These are phyloP conservation scores for Erysimum cheiri DNA, from an alignment of 441 rosid species.

Conservation along the genomic window DNA sequence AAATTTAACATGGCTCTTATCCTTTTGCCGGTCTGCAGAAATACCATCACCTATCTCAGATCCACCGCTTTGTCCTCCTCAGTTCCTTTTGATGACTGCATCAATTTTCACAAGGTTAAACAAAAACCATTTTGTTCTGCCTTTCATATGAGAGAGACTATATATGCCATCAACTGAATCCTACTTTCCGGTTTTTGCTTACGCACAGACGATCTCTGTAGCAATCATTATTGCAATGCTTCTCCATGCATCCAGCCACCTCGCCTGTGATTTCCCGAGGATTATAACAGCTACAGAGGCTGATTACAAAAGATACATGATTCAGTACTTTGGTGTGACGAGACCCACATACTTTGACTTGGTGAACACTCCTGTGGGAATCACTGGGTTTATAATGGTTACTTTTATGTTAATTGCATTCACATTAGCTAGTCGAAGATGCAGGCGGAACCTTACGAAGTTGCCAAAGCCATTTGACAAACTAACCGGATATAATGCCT, in stretches of 20 bases:
- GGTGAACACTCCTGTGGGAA: constrained; percentile 58
- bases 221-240: constrained; percentile 63
- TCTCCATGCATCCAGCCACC: constrained; percentile 62
- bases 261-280: constrained; percentile 73
- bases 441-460: constrained; percentile 62
- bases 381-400: constrained; percentile 72
- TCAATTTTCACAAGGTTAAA: constrained; percentile 68
- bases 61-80: constrained; percentile 60
- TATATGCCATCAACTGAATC: background rate
- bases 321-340: constrained; percentile 48
- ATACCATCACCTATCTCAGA: constrained; percentile 68
- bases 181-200: background rate
- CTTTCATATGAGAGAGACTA: background rate
- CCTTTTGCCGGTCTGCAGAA: constrained; percentile 73
- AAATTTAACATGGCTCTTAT: constrained; percentile 79
- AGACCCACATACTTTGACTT: constrained; percentile 64
- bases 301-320: constrained; percentile 38
- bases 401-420: constrained; percentile 61
- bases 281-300: constrained; percentile 39
- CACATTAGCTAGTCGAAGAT: constrained; percentile 62
- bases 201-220: constrained; percentile 62
- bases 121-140: constrained; percentile 6
- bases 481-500: constrained; percentile 74
- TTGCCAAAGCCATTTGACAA: constrained; percentile 75
- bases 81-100: constrained; percentile 71